Evolutionary conservation across 768 basidiomycete genomes (phyloP), one percentile per base, ranked within the genome.

Genomic region (Pulveroboletus sp.): DNA sequence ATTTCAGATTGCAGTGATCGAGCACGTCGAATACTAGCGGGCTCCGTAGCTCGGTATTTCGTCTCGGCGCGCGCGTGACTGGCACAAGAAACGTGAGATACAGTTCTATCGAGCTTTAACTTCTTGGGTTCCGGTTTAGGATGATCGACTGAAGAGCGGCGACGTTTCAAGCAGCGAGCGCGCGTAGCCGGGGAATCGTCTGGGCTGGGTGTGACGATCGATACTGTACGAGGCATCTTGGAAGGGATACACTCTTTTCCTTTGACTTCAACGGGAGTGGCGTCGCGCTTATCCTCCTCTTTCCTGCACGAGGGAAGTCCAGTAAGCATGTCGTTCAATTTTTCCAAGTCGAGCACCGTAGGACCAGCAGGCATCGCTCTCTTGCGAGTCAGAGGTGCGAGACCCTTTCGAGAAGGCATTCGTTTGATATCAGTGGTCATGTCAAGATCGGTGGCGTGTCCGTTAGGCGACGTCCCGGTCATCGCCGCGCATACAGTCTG

Each of bases 1-100:
- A 38, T 6, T 3, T 68, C 60, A 5, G 74, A 72, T 16, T 63
- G 61, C 40, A 77, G 46, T 3, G 74, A 75, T 16, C 58, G 62
- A 0, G 73, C 74, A 21, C 73, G 67, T 33, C 75, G 67, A 11
- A 74, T 17, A 46, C 75, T 76, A 0, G 74, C 75, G 20, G 72
- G 69, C 5, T 60, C 53, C 23, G 52, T 65, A 4, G 71, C 67
- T 17, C 59, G 45, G 20, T 59, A 68, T 31, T 23, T 40, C 12
- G 40, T 31, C 39, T 41, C 41, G 23, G 21, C 23, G n/a, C 21
- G 46, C 29, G 35, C 14, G 1, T 44, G n/a, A 14, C 42, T 48
- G 23, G 40, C 20, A 5, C 43, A 24, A 5, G 45, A 41, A 3
- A 50, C 17, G 33, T 33, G 43, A 7, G 52, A 50, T 9, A 37